Evolutionary conservation across 768 basidiomycete genomes (phyloP).

Genomic region (Naganishia kalamii): DNA sequence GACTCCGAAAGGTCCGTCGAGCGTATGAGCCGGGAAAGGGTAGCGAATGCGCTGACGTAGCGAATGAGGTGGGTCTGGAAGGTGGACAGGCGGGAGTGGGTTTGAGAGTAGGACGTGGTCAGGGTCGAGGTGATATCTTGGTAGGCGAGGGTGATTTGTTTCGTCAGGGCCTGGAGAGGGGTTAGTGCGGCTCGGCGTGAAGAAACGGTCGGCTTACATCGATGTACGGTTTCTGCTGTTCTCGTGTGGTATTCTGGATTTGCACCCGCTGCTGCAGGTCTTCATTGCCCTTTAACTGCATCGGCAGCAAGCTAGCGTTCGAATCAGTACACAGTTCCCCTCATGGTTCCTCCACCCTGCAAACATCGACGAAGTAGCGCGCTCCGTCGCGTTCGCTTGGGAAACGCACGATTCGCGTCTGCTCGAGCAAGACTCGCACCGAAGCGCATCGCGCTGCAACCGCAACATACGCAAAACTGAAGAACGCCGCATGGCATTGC

Average conservation of each 20-base stretch:
- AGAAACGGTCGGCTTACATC: not conserved
- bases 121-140: conserved; percentile 19
- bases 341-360: too few species aligned
- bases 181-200: not conserved
- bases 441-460: too few species aligned
- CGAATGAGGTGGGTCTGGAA: conserved; percentile 13
- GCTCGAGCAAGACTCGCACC: not conserved
- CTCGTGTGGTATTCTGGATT: conserved; percentile 11
- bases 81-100: conserved; percentile 11
- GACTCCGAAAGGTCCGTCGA: conserved; percentile 11
- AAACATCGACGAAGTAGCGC: too few species aligned
- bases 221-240: conserved; percentile 18
- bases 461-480: too few species aligned
- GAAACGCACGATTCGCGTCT: not conserved
- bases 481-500: too few species aligned
- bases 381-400: not conserved
- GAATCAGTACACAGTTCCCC: too few species aligned
- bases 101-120: not conserved
- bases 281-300: conserved; percentile 21
- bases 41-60: conserved; percentile 9
- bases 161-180: conserved; percentile 1
- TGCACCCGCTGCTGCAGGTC: conserved; percentile 19
- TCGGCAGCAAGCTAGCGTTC: conserved; percentile 8
- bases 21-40: conserved; percentile 7
- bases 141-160: conserved; percentile 19